Conservation (phyloP, 2,329 filamentous ascomycete species). For the Phaeoacremonium minimum region DNA sequence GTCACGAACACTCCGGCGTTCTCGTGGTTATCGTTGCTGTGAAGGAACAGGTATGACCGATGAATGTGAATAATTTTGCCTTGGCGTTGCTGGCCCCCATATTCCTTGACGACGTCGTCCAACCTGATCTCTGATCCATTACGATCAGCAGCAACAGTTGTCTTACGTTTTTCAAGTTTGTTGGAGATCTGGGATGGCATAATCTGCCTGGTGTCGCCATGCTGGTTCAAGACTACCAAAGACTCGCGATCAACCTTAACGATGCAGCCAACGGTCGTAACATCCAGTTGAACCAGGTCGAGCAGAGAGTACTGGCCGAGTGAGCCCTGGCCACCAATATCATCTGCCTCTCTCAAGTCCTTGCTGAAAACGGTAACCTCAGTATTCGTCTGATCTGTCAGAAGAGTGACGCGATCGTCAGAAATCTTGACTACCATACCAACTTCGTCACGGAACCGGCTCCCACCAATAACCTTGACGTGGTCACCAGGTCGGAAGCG, state of each 20-base stretch:
- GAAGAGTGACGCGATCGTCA: constrained; percentile 85
- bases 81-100: constrained; percentile 76
- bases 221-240: constrained; percentile 84
- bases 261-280: constrained; percentile 86
- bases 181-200: constrained; percentile 91
- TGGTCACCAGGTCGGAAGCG: constrained; percentile 91
- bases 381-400: constrained; percentile 87
- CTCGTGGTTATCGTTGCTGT: constrained; percentile 78
- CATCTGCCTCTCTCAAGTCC: constrained; percentile 87
- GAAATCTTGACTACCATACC: constrained; percentile 94
- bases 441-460: constrained; percentile 89
- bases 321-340: constrained; percentile 79
- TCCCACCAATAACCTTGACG: constrained; percentile 96
- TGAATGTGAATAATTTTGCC: constrained; percentile 93
- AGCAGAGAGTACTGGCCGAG: constrained; percentile 89
- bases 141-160: constrained; percentile 86
- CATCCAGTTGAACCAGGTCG: constrained; percentile 90
- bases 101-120: constrained; percentile 90
- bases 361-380: constrained; percentile 99
- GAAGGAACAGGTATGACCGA: constrained; percentile 85
- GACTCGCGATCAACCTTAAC: constrained; percentile 95
- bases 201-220: constrained; percentile 74
- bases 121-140: constrained; percentile 89
- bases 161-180: constrained; percentile 76
- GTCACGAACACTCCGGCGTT: constrained; percentile 89